Conservation (phyloP, 2,329 filamentous ascomycete genomes). For the Fusarium sublunatum region DNA sequence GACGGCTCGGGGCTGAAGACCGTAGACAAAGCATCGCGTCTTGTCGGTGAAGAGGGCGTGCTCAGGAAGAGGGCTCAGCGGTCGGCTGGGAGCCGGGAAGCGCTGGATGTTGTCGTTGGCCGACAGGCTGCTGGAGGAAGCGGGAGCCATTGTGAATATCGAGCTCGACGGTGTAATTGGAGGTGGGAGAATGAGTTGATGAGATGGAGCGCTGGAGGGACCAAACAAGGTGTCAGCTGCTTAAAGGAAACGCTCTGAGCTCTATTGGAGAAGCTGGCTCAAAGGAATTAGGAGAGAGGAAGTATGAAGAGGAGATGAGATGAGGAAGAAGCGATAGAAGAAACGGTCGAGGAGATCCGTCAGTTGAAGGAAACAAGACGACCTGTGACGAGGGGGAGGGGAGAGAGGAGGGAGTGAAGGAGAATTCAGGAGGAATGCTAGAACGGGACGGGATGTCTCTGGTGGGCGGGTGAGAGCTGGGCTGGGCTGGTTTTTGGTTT, state of each 20-base stretch:
- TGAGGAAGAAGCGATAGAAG: slow-evolving; percentile 37
- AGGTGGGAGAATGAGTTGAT: slow-evolving; percentile 23
- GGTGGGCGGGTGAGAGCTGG: slow-evolving; percentile 45
- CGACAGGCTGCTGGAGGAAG: slow-evolving; percentile 68
- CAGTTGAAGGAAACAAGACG: slow-evolving; percentile 43
- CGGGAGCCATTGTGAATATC: slow-evolving; percentile 63
- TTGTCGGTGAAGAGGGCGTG: slow-evolving; percentile 98
- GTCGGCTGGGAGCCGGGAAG: slow-evolving; percentile 91
- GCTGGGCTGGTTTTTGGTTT: slow-evolving; percentile 45
- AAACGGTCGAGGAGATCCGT: slow-evolving; percentile 42
- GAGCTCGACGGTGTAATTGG: slow-evolving; percentile 40
- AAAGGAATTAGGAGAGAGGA: slow-evolving; percentile 45
- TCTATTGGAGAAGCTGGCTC: slow-evolving; percentile 40
- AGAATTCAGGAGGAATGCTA: slow-evolving; percentile 48
- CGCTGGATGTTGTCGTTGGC: slow-evolving; percentile 99
- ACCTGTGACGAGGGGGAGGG: slow-evolving; percentile 31
- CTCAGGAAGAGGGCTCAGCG: slow-evolving; percentile 85
- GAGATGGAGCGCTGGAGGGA: slow-evolving; percentile 35
- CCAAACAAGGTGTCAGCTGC: slow-evolving; percentile 43
- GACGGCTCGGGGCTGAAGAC: slow-evolving; percentile 93
- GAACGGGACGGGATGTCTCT: slow-evolving; percentile 11
- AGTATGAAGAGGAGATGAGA: slow-evolving; percentile 38
- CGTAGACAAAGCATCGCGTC: slow-evolving; percentile 99
- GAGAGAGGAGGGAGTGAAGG: slow-evolving; percentile 29
- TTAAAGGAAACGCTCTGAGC: slow-evolving; percentile 43